These are phyloP conservation scores for Cicer pinnatifidum DNA, from an alignment of 306 rosid species.

Conservation along the genomic window DNA sequence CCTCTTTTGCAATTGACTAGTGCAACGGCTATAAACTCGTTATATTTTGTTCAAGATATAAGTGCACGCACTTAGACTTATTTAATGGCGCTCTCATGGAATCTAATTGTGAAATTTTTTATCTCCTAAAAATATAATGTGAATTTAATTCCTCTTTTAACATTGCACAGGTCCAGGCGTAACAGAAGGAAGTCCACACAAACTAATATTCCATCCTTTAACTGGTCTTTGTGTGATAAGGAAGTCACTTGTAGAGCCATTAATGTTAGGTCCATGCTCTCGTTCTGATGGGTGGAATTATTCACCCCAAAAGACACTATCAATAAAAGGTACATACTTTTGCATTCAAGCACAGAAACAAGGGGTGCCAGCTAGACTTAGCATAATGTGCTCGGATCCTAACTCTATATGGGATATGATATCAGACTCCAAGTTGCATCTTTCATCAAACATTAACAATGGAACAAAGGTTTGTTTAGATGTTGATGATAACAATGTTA, in stretches of 20 bases:
- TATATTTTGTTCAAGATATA: not conserved
- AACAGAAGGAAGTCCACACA: constrained; percentile 43
- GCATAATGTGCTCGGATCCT: constrained; percentile 54
- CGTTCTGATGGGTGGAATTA: constrained; percentile 67
- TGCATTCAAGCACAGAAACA: constrained; percentile 61
- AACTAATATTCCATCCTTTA: constrained; percentile 73
- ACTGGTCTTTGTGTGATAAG: constrained; percentile 71
- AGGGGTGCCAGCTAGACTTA: constrained; percentile 58
- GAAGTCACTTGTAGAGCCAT: constrained; percentile 50
- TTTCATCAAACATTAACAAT: constrained; percentile 50
- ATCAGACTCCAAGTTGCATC: constrained; percentile 80
- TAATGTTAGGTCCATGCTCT: constrained; percentile 64
- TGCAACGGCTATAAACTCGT: not conserved
- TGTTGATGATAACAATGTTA: constrained; percentile 56
- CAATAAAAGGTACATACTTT: constrained; percentile 67
- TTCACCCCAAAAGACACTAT: constrained; percentile 47
- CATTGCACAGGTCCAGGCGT: constrained; percentile 52
- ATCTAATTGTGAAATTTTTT: not conserved
- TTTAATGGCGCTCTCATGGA: not conserved
- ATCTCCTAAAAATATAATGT: not conserved
- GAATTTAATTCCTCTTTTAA: not conserved
- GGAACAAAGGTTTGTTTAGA: constrained; percentile 73
- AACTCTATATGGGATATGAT: constrained; percentile 68
- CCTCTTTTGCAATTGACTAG: not conserved
- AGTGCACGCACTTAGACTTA: not conserved